A percentile compares a stretch with the other conserved stretches of the same genome.
Evolutionary conservation across 2,329 filamentous ascomycete genomes (phyloP).

Genomic region (Pseudopithomyces chartarum): DNA sequence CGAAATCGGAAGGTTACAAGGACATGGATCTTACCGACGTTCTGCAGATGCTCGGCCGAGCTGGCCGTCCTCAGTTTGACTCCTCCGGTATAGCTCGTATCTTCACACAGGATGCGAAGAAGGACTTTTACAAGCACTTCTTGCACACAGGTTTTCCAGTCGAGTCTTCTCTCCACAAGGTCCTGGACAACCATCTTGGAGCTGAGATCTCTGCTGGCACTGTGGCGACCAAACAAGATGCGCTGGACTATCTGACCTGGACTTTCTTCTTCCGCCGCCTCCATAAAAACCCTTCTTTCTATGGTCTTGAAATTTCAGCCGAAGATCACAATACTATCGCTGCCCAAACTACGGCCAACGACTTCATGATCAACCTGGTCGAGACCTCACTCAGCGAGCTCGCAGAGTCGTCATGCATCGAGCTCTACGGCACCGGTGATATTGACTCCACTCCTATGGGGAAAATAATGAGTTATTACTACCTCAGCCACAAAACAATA

Average conservation of each 20-base stretch:
- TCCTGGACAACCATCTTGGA: slow-evolving; percentile 94
- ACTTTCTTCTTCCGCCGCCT: slow-evolving; percentile 98
- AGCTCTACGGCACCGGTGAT: slow-evolving; percentile 82
- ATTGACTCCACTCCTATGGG: slow-evolving; percentile 89
- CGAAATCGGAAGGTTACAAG: slow-evolving; percentile 95
- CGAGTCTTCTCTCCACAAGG: slow-evolving; percentile 93
- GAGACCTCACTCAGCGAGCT: slow-evolving; percentile 84
- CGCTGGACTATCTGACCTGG: slow-evolving; percentile 96
- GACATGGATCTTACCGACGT: slow-evolving; percentile 99
- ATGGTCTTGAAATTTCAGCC: slow-evolving; percentile 89
- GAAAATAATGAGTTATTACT: slow-evolving; percentile 99
- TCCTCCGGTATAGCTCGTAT: slow-evolving; percentile 94
- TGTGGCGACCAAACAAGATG: slow-evolving; percentile 92
- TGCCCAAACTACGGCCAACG: slow-evolving; percentile 86
- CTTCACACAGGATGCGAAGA: slow-evolving; percentile 96
- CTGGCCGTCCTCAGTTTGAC: slow-evolving; percentile 95
- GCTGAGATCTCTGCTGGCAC: slow-evolving; percentile 95
- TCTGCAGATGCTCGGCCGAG: slow-evolving; percentile 94
- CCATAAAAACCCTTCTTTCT: slow-evolving; percentile 98
- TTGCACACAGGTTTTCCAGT: slow-evolving; percentile 97
- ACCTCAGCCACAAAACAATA: slow-evolving; percentile 90
- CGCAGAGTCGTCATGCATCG: slow-evolving; percentile 81
- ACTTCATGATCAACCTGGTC: slow-evolving; percentile 93
- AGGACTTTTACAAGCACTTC: slow-evolving; percentile 99
- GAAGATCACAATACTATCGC: slow-evolving; percentile 88